These are phyloP conservation scores for Eragrostis curvula DNA, from an alignment of 176 grass and related monocot genomes.

Conservation along the genomic window DNA sequence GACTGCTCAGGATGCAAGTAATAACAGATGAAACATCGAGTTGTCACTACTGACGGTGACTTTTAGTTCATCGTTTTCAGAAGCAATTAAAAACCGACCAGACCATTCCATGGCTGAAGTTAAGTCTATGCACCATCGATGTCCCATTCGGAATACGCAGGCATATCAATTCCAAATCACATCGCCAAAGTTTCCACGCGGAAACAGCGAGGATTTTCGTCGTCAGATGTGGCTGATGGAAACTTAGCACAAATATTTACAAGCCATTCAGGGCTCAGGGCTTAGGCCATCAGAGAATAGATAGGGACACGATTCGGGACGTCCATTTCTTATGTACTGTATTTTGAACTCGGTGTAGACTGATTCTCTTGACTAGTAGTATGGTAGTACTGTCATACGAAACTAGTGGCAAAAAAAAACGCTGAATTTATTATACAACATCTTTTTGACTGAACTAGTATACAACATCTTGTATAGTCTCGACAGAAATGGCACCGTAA, in stretches of 20 bases:
- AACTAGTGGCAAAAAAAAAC: neutral
- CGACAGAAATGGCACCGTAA: neutral
- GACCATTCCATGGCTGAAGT: neutral
- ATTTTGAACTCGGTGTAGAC: neutral
- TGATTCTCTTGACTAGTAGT: neutral
- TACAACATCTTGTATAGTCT: neutral
- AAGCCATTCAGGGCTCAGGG: neutral
- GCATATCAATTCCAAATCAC: neutral
- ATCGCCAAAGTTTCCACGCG: conserved; percentile 20
- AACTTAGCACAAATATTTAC: neutral
- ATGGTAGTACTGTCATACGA: too few relatives aligned
- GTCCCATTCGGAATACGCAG: neutral
- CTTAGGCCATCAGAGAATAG: neutral
- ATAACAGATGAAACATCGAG: neutral
- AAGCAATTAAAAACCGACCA: neutral
- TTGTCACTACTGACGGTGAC: neutral
- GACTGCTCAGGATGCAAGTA: neutral
- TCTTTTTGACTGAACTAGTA: too few relatives aligned
- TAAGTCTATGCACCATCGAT: neutral
- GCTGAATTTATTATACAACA: neutral
- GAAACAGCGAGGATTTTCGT: neutral
- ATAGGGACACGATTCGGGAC: neutral
- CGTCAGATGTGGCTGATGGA: neutral
- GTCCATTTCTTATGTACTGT: neutral
- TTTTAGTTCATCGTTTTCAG: neutral